Base-by-base conservation (phyloP, 352 stramenopile species). In the Pythium grandisporangium region DNA sequence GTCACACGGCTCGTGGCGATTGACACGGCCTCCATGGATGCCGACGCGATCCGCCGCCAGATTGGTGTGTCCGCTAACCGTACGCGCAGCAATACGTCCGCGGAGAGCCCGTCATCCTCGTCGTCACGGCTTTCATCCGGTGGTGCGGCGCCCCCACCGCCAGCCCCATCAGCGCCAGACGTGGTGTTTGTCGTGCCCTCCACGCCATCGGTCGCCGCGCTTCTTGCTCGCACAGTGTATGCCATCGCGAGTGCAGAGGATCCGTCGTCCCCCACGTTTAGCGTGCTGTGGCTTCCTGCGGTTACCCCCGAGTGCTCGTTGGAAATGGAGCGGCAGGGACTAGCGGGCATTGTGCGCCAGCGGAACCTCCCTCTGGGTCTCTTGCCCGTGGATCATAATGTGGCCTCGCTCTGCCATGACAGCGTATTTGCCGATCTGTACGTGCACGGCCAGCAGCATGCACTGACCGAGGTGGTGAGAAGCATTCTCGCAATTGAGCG, bases 291-390 rank as follows among this genome's bases (percentile, higher is more conserved):
- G 77, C 57, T 86, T 13, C 77, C 77, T 0, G 22, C 58, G 0
- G 71, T 63, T 14, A 82, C 72, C 6, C 58, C 71, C 5, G 71
- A 84, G 35, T 75, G 69, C 33, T 43, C 62, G 19, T 40, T 87
- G 22, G 77, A 90, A 45, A 84, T 90, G 73, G 77, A 90, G 36
- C 64, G 70, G 6, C 71, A 87, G 46, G 77, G 74, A 2, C 55
- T 86, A 2, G 58, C 65, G 14, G 73, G 65, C 5, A 61, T 82
- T 23, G 55, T 84, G 6, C 33, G 32, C 13, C 65, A 90, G 56
- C 42, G 51, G 13, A 72, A 84, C 38, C 51, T 90, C 29, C 49
- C 57, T 17, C 47, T 90, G 6, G 71, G 67, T 0, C 41, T 90
- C 11, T 51, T 90, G 22, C 77, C 73, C 0, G 59, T 84, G 26